Conservation (phyloP, 2,329 filamentous ascomycete genomes). For the Endocalyx cinctus region DNA sequence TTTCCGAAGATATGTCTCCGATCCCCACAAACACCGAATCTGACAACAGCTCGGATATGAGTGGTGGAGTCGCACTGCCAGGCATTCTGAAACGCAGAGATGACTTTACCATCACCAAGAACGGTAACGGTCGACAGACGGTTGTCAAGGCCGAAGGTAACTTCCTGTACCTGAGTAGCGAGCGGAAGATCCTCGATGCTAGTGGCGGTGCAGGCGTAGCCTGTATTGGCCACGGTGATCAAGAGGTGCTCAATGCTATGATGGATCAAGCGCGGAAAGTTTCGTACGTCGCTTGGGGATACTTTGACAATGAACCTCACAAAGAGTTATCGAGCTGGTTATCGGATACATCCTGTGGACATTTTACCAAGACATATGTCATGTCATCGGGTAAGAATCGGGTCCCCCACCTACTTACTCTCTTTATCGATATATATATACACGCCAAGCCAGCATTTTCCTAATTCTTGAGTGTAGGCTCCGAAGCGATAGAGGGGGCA, state of each 20-base stretch:
- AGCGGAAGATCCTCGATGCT: conserved; percentile 58
- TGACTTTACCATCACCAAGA: too few species aligned
- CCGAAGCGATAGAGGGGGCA: conserved; percentile 65
- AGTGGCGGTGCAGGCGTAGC: conserved; percentile 70
- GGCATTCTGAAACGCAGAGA: too few species aligned
- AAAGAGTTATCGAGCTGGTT: conserved; percentile 42
- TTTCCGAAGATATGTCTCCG: too few species aligned
- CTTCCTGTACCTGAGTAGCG: background rate
- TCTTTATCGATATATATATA: too few species aligned
- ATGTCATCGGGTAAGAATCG: conserved; percentile 26
- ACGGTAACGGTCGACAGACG: too few species aligned
- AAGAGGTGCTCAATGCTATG: conserved; percentile 57
- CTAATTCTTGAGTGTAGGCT: too few species aligned
- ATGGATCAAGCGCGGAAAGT: conserved; percentile 39
- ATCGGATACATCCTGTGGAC: conserved; percentile 30
- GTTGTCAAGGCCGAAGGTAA: background rate
- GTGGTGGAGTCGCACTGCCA: too few species aligned
- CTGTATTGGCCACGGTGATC: conserved; percentile 64
- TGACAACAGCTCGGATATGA: too few species aligned
- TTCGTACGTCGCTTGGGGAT: conserved; percentile 31
- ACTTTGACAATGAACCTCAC: conserved; percentile 50
- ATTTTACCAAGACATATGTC: conserved; percentile 35
- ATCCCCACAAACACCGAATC: too few species aligned
- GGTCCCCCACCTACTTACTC: background rate
- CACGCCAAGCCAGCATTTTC: too few species aligned